A percentile compares a stretch with the other conserved stretches of the same genome.
Evolutionary conservation across 495 filamentous ascomycete genomes (phyloP).

Genomic region (Oidiodendron maius): DNA sequence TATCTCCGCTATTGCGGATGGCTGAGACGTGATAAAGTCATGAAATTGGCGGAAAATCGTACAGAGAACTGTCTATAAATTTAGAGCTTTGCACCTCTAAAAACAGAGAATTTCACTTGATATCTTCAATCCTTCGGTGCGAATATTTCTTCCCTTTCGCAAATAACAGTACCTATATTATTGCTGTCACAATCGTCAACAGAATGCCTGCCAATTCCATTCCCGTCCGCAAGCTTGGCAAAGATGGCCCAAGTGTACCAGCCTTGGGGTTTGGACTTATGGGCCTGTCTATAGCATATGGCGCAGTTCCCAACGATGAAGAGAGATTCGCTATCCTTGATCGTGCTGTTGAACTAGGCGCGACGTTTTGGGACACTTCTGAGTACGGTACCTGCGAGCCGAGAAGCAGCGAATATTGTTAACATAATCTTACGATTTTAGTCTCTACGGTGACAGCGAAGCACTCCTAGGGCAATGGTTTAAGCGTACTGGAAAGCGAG

Average conservation of each 20-base stretch:
- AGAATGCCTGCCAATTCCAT: slow-evolving; percentile 22
- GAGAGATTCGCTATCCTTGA: slow-evolving; percentile 46
- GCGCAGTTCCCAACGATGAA: slow-evolving; percentile 31
- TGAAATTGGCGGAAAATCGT: no score
- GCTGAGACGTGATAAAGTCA: no score
- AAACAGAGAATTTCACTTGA: no score
- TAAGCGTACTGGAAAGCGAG: slow-evolving; percentile 40
- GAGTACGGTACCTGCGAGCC: slow-evolving; percentile 10
- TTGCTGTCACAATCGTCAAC: neutral
- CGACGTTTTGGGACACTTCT: slow-evolving; percentile 32
- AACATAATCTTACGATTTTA: no score
- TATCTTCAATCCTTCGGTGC: no score
- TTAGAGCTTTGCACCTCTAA: no score
- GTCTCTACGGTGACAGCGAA: slow-evolving; percentile 37
- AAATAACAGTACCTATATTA: no score
- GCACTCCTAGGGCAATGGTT: slow-evolving; percentile 48
- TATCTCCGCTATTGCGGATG: no score
- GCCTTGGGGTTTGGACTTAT: slow-evolving; percentile 49
- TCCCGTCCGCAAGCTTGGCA: slow-evolving; percentile 33
- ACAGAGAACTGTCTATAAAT: no score
- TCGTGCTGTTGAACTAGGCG: slow-evolving; percentile 38
- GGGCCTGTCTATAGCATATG: slow-evolving; percentile 40
- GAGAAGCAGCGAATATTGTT: neutral
- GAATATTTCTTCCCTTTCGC: no score
- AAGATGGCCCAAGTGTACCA: slow-evolving; percentile 45